Evolutionary conservation across 73 alveolate genomes (phyloP), one percentile per base, ranked within the genome.

Genomic region (Paramecium sonneborni): DNA sequence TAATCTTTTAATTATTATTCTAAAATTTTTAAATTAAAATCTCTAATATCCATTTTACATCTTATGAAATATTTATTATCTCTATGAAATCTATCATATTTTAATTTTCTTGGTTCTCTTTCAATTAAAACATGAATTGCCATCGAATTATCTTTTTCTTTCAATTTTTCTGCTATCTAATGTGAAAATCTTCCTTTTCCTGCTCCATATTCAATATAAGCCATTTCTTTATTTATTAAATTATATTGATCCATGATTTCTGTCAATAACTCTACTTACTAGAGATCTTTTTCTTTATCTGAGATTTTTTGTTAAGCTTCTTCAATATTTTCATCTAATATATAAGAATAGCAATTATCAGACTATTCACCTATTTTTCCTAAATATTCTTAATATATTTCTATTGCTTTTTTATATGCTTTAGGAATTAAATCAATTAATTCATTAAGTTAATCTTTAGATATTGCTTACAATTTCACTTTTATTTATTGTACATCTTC

Each of bases 161-260:
- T 37, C 12, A 95, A 52, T 18, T 87, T 90, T 70, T 67, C 92
- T 35, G 96, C 95, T 6, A 96, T 85, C 56, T 43, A 56, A 85
- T 96, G 97, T 5, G 95, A 85, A 37, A 96, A 91, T 5, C 95
- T 88, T 2, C 98, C 99, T 82, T 95, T 96, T 5, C 99, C 99
- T 46, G 99, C 99, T 1, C 99, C 99, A 92, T 76, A 96, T 67
- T 96, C 99, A 8, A 95, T 37, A 56, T 92, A 95, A 34, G 88
- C 57, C 41, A 18, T 46, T 12, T 96, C 72, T 11, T 76, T 85
- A n/a, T 67, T 39, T 11, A 94, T 76, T 30, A 96, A 43, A 55
- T 88, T 84, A 20, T 93, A 68, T 57, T 72, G 9, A 15, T 41
- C 74, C 96, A 94, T 92, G 11, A 89, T 20, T 23, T 92, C 96